Evolutionary conservation across 768 basidiomycete genomes (phyloP), one percentile per base, ranked within the genome.

Genomic region (Omphalotus guepiniiformis): DNA sequence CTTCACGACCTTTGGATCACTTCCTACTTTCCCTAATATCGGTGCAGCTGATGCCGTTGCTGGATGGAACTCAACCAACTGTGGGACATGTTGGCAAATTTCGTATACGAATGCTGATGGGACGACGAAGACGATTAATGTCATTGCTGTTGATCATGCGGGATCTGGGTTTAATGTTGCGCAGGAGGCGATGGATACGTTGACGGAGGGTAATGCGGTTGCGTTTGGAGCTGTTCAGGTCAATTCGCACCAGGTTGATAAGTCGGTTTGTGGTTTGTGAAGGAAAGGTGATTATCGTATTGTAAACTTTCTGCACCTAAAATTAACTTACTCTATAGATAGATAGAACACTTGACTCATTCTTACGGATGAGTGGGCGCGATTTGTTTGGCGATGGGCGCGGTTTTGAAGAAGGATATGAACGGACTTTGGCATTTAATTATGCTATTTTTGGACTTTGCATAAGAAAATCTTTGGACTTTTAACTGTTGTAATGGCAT

Each of bases 81-180:
- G 83, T 54, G 80, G 80, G 1, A 71, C 73, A 21, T 85, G 84
- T 62, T 85, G 80, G 80, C 46, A 69, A 49, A 58, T 85, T 52
- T 72, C 74, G 4, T 83, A 72, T 61, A 67, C 68, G 29, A 61
- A 64, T 42, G 22, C 44, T 4, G 39, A 51, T 4, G 67, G 67
- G 3, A 53, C 46, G 1, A 56, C 55, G 18, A 70, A 50, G 47
- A 72, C 57, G 44, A 67, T 82, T 59, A 72, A 68, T 32, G 58
- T 83, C 9, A 60, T 76, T 1, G 82, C 75, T 1, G 64, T 86
- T 19, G 80, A 85, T 54, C 64, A 71, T 38, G 67, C 77, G 12
- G 60, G 41, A n/a, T 32, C 30, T 32, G 44, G 37, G 13, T 47
- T 47, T 15, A 36, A 37, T 23, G 38, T 47, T 21, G 35, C 46